Evolutionary conservation across 257 asterid species (phyloP).

Genomic region (Nemophila menziesii): DNA sequence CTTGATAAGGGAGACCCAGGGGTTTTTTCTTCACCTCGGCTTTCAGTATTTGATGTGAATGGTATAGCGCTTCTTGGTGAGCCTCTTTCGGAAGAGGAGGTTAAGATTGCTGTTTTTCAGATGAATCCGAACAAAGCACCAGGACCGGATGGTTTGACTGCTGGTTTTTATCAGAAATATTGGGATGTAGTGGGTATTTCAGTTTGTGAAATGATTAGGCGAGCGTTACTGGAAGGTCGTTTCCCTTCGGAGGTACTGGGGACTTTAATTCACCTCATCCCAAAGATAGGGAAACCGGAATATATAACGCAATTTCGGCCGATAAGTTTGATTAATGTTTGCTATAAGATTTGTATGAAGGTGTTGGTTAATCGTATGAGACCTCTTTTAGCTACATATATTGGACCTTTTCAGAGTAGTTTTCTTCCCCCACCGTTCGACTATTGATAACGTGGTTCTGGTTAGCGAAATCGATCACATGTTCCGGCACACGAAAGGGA

Average conservation of each 20-base stretch:
- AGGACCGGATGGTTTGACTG: neutral
- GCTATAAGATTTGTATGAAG: neutral
- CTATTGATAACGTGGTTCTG: neutral
- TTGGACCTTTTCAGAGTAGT: neutral
- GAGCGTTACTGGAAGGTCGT: too few relatives aligned
- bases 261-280: neutral
- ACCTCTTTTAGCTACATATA: neutral
- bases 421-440: neutral
- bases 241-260: too few relatives aligned
- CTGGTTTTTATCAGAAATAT: neutral
- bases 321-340: too few relatives aligned
- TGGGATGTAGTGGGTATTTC: neutral
- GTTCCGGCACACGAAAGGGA: neutral
- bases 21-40: too few relatives aligned
- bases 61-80: neutral
- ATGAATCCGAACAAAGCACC: neutral
- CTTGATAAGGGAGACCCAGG: too few relatives aligned
- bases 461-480: neutral
- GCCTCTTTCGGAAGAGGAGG: neutral
- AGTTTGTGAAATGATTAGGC: too few relatives aligned
- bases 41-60: too few relatives aligned
- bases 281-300: neutral
- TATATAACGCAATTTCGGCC: too few relatives aligned
- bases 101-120: neutral
- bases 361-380: neutral